Evolutionary conservation across 2,329 filamentous ascomycete genomes (phyloP).

Genomic region (Fonsecaea pugnacius): DNA sequence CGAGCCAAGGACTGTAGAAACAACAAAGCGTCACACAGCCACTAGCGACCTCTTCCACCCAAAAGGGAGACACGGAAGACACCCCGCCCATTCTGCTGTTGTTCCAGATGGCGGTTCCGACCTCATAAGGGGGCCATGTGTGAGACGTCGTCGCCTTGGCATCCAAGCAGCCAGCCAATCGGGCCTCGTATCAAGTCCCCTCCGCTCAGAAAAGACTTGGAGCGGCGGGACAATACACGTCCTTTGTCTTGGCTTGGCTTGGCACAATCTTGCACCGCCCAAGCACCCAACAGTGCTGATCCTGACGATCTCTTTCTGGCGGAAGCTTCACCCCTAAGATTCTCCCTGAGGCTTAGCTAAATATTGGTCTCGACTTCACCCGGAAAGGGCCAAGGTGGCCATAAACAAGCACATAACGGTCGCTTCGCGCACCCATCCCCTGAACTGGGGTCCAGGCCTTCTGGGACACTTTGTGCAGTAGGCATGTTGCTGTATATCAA

Average conservation of each 20-base stretch:
- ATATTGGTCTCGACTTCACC: neutral
- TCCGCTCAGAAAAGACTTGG: slow-evolving; percentile 16
- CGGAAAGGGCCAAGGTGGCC: neutral
- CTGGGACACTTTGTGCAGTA: neutral
- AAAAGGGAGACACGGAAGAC: neutral
- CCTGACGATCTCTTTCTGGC: neutral
- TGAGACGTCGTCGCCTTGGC: slow-evolving; percentile 17
- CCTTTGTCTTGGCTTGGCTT: slow-evolving; percentile 3
- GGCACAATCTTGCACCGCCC: slow-evolving; percentile 5
- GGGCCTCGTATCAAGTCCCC: neutral
- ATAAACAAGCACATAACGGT: neutral
- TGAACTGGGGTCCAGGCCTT: neutral
- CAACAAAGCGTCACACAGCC: neutral
- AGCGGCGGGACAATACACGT: slow-evolving; percentile 13
- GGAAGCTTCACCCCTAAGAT: neutral
- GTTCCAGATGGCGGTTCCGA: slow-evolving; percentile 3
- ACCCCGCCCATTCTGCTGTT: slow-evolving; percentile 4
- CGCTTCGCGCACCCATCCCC: neutral
- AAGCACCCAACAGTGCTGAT: neutral
- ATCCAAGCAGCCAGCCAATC: neutral
- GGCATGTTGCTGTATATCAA: neutral
- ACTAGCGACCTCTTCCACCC: neutral
- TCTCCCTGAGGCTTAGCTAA: neutral
- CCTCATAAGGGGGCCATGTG: neutral
- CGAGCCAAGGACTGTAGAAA: slow-evolving; percentile 8